Base-by-base conservation (phyloP, 768 basidiomycete species). In the Termitomyces sp. region DNA sequence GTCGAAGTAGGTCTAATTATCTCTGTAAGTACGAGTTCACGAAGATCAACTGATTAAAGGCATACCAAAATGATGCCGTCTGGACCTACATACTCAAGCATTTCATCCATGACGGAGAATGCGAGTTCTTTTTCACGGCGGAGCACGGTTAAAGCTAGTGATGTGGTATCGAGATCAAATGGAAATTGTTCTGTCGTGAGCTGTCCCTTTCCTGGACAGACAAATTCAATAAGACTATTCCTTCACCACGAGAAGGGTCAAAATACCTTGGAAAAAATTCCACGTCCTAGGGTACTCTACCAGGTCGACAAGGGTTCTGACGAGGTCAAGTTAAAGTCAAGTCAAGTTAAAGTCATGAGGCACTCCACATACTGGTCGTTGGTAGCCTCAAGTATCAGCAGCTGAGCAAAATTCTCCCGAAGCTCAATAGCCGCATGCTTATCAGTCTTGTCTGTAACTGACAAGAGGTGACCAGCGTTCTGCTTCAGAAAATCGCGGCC, bases 101-200 rank as follows among this genome's bases (percentile, higher is more conserved):
- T 85, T 55, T 85, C 81, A 62, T 84, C 77, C 75, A 86, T 78
- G 9, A 84, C 72, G 2, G 75, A 73, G 35, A 69, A 64, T 2
- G 73, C 71, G 11, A 75, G 62, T 12, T 64, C 66, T 21, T 68
- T 66, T 38, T 71, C 68, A 14, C 64, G 65, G 57, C 68, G 55
- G 29, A 75, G 68, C 31, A 83, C 71, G 1, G 77, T 80, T 27
- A 83, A 67, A 16, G 70, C 83, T 11, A 85, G 54, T 5, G 84
- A 82, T 0, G 84, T 85, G 0, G 83, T 85, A 59, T 85, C 83
- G 27, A 84, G 66, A 66, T 86, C 84, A 57, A 71, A 75, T 0
- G 82, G 82, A 60, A 81, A 83, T 25, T 71, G 68, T 41, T 75
- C 73, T 3, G 80, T 81, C 4, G 81, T 82, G 4, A 81, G 67